Base-by-base conservation (phyloP, 805 yeast genomes). In the Grigorovia jiainica region DNA sequence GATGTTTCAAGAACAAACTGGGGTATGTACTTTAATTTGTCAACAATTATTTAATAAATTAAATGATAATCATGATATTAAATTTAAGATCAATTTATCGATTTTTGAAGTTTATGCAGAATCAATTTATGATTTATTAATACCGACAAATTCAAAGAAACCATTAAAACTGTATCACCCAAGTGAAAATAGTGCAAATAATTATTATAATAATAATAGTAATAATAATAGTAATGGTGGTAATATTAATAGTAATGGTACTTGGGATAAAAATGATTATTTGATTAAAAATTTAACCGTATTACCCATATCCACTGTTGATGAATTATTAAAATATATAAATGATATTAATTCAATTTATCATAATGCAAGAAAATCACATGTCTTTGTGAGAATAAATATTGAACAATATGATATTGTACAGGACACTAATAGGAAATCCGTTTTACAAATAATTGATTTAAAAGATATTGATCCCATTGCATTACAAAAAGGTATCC, bases 101-200 rank as follows among this genome's bases (percentile, higher is more conserved):
- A 80, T 78, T 48, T 70, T 85, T 78, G 96, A 89, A 54, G 78
- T 89, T 10, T 82, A 84, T 59, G 74, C 82, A 70, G 96, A 89
- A 48, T 75, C 73, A 35, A 72, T 87, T 33, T 66, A 73, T 47
- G 97, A 89, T 58, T 65, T 87, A 42, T 64, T 89, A 27, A 68
- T 67, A n/a, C 66, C 70, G 1, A 47, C 52, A 2, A 54, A 57
- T n/a, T 47, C 51, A 10, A 50, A 58, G 17, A 46, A 44, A 25
- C 43, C 47, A 49, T 53, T 48, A 64, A 71, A 50, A 66, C 73
- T 47, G 54, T 73, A 16, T 16, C 47, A 45, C 21, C 42, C 36
- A 16, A 39, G 16, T 23, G n/a, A n/a, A n/a, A n/a, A n/a, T n/a
- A n/a, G n/a, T n/a, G n/a, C n/a, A n/a, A n/a, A n/a, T n/a, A n/a